Evolutionary conservation across 164 flowering plant genomes (phyloP).

Genomic region (Piper longum): DNA sequence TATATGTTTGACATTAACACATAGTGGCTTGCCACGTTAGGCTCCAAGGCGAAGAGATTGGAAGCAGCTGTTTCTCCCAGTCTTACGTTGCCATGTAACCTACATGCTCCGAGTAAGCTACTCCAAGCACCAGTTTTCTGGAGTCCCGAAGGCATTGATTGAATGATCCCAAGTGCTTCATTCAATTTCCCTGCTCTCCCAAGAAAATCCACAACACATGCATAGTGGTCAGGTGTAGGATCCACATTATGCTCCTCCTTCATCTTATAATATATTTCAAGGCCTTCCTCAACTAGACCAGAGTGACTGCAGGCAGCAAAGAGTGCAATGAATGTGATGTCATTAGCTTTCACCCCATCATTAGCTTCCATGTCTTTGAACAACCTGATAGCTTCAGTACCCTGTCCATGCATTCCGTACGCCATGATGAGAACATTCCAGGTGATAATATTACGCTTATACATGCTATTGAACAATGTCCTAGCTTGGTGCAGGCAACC

Average conservation of each 20-base stretch:
- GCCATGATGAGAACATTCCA: constrained; percentile 86
- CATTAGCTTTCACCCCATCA: constrained; percentile 48
- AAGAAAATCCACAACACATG: constrained; percentile 70
- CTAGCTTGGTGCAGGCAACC: constrained; percentile 44
- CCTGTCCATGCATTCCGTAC: constrained; percentile 85
- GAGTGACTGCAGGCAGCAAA: constrained; percentile 78
- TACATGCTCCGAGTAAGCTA: constrained; percentile 75
- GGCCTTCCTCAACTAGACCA: constrained; percentile 54
- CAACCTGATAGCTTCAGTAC: constrained; percentile 40
- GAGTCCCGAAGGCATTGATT: constrained; percentile 32
- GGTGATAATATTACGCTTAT: constrained; percentile 42
- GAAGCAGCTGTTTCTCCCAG: constrained; percentile 58
- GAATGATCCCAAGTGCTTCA: constrained; percentile 46
- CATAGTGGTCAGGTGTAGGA: constrained; percentile 63
- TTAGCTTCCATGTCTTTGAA: constrained; percentile 29
- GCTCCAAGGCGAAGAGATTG: constrained; percentile 44
- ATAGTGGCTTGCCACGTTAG: constrained; percentile 68
- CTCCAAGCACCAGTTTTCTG: constrained; percentile 56
- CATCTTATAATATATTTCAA: constrained; percentile 40
- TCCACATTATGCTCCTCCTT: constrained; percentile 40
- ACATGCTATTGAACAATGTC: constrained; percentile 45
- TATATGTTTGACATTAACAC: constrained; percentile 72
- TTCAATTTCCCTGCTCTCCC: constrained; percentile 66
- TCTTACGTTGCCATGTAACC: constrained; percentile 44
- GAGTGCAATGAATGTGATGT: constrained; percentile 51